These are phyloP conservation scores for Rhinocladiella mackenziei DNA, from an alignment of 2,329 filamentous ascomycete genomes.

Conservation along the genomic window DNA sequence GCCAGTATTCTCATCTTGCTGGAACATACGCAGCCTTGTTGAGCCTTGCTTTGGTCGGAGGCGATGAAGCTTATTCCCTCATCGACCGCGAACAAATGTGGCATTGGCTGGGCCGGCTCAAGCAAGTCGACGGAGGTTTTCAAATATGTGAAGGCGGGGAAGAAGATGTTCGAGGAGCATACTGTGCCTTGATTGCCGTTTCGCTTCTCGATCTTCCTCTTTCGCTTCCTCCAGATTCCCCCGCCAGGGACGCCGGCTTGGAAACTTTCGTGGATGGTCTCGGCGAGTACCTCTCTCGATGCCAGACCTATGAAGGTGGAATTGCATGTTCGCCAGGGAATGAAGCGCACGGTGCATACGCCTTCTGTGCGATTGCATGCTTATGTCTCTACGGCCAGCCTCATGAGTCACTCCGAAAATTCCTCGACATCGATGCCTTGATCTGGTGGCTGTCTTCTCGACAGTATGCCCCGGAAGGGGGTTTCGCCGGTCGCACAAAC, in stretches of 20 bases:
- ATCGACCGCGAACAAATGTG: slow-evolving; percentile 83
- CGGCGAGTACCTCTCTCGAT: slow-evolving; percentile 73
- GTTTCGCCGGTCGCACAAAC: slow-evolving; percentile 90
- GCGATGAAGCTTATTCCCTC: slow-evolving; percentile 65
- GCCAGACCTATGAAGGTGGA: slow-evolving; percentile 83
- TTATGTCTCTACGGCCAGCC: slow-evolving; percentile 81
- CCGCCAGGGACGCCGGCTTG: slow-evolving; percentile 58
- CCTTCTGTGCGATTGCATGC: slow-evolving; percentile 88
- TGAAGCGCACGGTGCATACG: slow-evolving; percentile 95
- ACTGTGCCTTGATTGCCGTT: slow-evolving; percentile 82
- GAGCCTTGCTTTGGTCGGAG: slow-evolving; percentile 72
- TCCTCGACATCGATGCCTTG: slow-evolving; percentile 71
- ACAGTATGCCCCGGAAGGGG: slow-evolving; percentile 87
- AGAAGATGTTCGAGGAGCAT: slow-evolving; percentile 88
- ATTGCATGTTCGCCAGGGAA: slow-evolving; percentile 79
- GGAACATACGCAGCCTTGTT: slow-evolving; percentile 82
- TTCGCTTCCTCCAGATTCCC: slow-evolving; percentile 68
- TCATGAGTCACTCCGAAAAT: slow-evolving; percentile 66
- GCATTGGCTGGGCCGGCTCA: slow-evolving; percentile 82
- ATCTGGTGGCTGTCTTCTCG: slow-evolving; percentile 84
- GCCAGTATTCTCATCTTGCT: slow-evolving; percentile 83
- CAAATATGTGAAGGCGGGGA: slow-evolving; percentile 81
- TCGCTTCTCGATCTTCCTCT: slow-evolving; percentile 79
- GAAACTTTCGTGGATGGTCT: slow-evolving; percentile 67
- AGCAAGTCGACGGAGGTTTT: slow-evolving; percentile 86